Evolutionary conservation across 108 stramenopile species (phyloP).

Genomic region (Cyclotella atomus): DNA sequence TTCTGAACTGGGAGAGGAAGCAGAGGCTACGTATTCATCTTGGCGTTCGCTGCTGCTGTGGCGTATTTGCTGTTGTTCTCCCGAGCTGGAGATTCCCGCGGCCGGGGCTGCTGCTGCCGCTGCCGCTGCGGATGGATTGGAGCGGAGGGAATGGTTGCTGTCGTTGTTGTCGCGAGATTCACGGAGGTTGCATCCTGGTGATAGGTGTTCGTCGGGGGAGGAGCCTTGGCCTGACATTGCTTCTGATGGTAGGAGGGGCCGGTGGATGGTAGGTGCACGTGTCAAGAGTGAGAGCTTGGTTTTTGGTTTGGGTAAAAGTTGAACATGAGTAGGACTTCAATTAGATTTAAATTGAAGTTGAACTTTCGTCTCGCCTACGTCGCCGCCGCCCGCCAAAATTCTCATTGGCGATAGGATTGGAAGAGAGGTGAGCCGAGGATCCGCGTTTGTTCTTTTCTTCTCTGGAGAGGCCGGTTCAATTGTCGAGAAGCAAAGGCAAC

Average conservation of each 20-base stretch:
- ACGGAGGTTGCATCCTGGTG: constrained; percentile 42
- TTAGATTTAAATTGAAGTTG: not conserved
- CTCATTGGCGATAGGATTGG: too few relatives aligned
- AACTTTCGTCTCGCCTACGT: too few relatives aligned
- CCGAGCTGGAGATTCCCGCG: constrained; percentile 22
- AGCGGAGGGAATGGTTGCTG: constrained; percentile 1
- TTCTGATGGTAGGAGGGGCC: not conserved
- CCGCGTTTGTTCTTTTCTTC: not conserved
- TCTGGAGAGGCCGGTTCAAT: not conserved
- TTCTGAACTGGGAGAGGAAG: not conserved
- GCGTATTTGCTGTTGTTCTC: constrained; percentile 19
- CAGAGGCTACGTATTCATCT: not conserved
- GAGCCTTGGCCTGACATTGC: constrained; percentile 53
- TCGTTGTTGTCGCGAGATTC: constrained; percentile 23
- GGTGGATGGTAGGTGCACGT: not conserved
- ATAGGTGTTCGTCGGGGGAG: constrained; percentile 47
- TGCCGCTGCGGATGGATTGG: not conserved
- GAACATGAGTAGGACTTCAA: not conserved
- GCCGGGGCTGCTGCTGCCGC: not conserved
- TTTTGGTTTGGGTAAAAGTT: not conserved
- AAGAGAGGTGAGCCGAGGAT: not conserved
- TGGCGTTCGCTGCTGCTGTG: constrained; percentile 5
- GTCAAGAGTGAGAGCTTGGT: not conserved
- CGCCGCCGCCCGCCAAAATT: too few relatives aligned
- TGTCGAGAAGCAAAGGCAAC: not conserved